Percentiles rank a stretch among this genome's conserved stretches.
phyloP scores from a whole-genome alignment of 768 basidiomycete species.

The Suillus fuscotomentosus region DNA sequence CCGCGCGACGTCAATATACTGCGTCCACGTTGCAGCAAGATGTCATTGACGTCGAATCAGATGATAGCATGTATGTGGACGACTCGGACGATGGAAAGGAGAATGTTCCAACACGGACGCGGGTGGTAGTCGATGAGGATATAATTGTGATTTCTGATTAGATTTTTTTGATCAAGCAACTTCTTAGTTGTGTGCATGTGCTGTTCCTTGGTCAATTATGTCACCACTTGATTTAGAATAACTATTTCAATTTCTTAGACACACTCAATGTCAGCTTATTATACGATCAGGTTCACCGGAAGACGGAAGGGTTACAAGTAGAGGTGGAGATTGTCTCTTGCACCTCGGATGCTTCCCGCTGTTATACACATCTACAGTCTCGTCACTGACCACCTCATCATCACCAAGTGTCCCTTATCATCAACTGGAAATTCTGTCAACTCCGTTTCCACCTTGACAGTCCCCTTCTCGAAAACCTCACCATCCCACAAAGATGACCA shows the following conservation, averaged over 20 bases:
- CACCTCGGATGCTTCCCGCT: not conserved
- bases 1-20: not conserved
- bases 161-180: constrained; percentile 4
- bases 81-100: constrained; percentile 54
- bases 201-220: not conserved
- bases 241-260: no score
- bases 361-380: not conserved
- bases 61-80: constrained; percentile 31
- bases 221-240: not conserved
- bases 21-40: constrained; percentile 15
- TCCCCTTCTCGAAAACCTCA: constrained; percentile 29
- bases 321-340: not conserved
- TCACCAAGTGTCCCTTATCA: not conserved
- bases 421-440: constrained; percentile 1
- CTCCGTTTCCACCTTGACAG: constrained; percentile 27
- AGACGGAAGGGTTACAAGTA: not conserved
- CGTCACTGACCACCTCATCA: not conserved
- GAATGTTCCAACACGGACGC: constrained; percentile 51
- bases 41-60: constrained; percentile 42
- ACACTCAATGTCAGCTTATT: not conserved
- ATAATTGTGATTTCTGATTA: constrained; percentile 55
- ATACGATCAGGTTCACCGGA: not conserved
- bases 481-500: constrained; percentile 21
- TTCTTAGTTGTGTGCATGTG: not conserved
- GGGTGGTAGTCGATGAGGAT: constrained; percentile 33